Evolutionary conservation across 169 alveolate genomes (phyloP).

Genomic region (Babesia gibsoni): DNA sequence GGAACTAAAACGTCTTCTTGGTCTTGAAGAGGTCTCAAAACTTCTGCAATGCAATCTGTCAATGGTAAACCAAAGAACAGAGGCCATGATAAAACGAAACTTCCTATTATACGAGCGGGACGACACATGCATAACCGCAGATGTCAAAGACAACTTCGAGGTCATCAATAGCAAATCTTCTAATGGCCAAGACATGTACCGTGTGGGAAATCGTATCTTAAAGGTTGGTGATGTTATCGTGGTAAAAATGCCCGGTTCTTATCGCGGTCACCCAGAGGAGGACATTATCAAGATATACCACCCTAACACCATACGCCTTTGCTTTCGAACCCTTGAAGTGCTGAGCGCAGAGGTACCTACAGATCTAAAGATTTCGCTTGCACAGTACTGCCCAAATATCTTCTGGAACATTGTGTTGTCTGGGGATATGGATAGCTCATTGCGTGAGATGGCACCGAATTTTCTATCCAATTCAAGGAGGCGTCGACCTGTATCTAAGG

Average conservation of each 20-base stretch:
- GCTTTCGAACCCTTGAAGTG: slow-evolving; percentile 14
- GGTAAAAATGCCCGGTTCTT: slow-evolving; percentile 35
- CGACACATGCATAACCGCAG: not conserved
- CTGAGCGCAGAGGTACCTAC: slow-evolving; percentile 23
- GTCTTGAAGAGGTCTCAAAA: not conserved
- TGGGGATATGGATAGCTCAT: slow-evolving; percentile 38
- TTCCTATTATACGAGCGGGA: slow-evolving; percentile 12
- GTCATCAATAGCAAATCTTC: not conserved
- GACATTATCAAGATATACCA: slow-evolving; percentile 33
- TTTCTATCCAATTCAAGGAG: slow-evolving; percentile 17
- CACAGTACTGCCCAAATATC: slow-evolving; percentile 62
- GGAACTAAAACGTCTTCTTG: slow-evolving; percentile 10
- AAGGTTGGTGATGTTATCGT: slow-evolving; percentile 28
- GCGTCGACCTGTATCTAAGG: not conserved
- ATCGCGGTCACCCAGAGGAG: slow-evolving; percentile 32
- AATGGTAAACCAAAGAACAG: slow-evolving; percentile 16
- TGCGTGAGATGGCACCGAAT: slow-evolving; percentile 36
- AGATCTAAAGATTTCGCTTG: slow-evolving; percentile 18
- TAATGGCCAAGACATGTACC: slow-evolving; percentile 7
- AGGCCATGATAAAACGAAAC: slow-evolving; percentile 27
- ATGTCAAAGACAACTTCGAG: slow-evolving; percentile 1
- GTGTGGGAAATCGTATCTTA: not conserved
- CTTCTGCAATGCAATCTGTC: slow-evolving; percentile 14
- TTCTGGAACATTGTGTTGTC: slow-evolving; percentile 57
- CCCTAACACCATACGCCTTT: not conserved